These are phyloP conservation scores for Coffea canephora DNA, from an alignment of 257 asterid species.

Conservation along the genomic window DNA sequence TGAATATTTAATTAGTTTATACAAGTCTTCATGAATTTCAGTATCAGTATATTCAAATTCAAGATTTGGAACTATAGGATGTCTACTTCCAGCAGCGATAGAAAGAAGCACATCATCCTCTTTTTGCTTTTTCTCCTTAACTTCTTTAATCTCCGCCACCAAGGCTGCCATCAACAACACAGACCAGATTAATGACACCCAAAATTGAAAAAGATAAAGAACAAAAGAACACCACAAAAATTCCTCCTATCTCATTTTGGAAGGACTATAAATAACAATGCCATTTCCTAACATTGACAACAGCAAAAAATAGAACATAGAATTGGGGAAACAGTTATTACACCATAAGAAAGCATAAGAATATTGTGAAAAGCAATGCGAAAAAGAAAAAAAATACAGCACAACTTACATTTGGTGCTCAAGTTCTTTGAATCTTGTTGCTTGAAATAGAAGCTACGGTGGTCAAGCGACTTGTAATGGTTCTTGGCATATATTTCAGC, in stretches of 20 bases:
- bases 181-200: constrained; percentile 23
- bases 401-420: constrained; percentile 86
- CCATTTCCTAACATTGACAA: neutral
- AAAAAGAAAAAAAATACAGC: constrained; percentile 1
- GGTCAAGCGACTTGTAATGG: constrained; percentile 95
- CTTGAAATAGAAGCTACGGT: constrained; percentile 97
- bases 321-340: neutral
- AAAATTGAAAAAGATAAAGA: constrained; percentile 7
- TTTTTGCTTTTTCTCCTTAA: constrained; percentile 75
- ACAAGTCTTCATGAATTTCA: constrained; percentile 82
- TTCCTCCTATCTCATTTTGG: neutral
- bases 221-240: neutral
- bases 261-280: neutral
- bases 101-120: constrained; percentile 74
- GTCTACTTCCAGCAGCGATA: constrained; percentile 82
- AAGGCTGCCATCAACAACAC: constrained; percentile 48
- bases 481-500: constrained; percentile 92
- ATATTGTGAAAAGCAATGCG: neutral
- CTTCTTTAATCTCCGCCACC: constrained; percentile 83
- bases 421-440: constrained; percentile 95
- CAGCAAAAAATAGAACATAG: neutral
- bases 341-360: neutral
- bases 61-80: constrained; percentile 63
- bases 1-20: constrained; percentile 76
- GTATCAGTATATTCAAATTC: constrained; percentile 72